phyloP scores from a whole-genome alignment of 345 rosid genomes.

The Garcia nutans region DNA sequence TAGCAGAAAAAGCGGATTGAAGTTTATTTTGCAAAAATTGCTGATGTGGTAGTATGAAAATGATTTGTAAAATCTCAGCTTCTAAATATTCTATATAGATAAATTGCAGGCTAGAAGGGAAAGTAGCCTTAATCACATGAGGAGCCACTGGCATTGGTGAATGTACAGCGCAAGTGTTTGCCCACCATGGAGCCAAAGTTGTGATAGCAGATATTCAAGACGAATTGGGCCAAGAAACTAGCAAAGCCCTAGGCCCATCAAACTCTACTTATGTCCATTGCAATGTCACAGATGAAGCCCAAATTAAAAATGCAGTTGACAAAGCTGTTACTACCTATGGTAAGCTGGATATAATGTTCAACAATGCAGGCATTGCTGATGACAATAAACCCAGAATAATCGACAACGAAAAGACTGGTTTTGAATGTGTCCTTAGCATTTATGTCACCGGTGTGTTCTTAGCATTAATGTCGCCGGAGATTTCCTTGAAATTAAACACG shows the following conservation, averaged over 20 bases:
- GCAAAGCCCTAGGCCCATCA: slow-evolving; percentile 21
- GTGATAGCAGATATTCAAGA: slow-evolving; percentile 33
- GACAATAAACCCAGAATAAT: slow-evolving; percentile 18
- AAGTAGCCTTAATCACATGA: slow-evolving; percentile 29
- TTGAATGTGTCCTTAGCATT: slow-evolving; percentile 31
- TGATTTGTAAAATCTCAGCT: no score
- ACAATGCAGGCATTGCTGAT: slow-evolving; percentile 30
- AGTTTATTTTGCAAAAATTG: no score
- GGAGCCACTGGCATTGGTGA: slow-evolving; percentile 33
- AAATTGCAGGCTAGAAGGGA: slow-evolving; percentile 23
- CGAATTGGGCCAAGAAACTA: slow-evolving; percentile 15
- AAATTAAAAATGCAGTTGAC: slow-evolving; percentile 20
- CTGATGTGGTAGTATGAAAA: no score
- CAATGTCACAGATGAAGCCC: slow-evolving; percentile 26
- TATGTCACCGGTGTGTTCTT: no score
- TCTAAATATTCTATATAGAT: no score
- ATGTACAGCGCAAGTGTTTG: slow-evolving; percentile 23
- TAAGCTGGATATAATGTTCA: slow-evolving; percentile 32
- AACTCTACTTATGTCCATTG: slow-evolving; percentile 23
- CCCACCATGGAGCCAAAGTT: slow-evolving; percentile 31
- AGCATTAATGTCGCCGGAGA: slow-evolving; percentile 25
- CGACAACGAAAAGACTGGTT: slow-evolving; percentile 25
- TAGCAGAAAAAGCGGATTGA: no score
- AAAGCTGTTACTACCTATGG: slow-evolving; percentile 15
- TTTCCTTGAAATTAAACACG: slow-evolving; percentile 40